Evolutionary conservation across 352 stramenopile genomes (phyloP).

Genomic region (Globisporangium irregulare): DNA sequence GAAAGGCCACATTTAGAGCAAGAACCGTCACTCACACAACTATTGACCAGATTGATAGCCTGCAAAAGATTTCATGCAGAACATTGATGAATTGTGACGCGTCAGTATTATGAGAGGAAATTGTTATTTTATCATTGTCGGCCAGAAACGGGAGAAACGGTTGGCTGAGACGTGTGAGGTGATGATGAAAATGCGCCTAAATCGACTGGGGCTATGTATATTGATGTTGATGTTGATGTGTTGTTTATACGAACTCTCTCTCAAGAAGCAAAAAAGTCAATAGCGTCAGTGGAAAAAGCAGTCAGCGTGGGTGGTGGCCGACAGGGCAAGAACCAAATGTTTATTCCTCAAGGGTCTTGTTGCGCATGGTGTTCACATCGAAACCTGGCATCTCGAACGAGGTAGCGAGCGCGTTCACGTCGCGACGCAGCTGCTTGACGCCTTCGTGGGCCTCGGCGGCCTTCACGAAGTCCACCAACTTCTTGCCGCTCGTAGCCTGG

Average conservation of each 20-base stretch:
- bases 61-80: background rate
- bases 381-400: conserved; percentile 97
- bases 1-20: conserved; percentile 9
- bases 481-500: conserved; percentile 89
- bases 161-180: background rate
- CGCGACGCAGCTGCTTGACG: conserved; percentile 86
- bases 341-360: conserved; percentile 80
- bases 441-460: conserved; percentile 79
- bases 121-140: too few relatives aligned
- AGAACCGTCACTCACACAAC: background rate
- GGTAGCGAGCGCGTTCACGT: conserved; percentile 93
- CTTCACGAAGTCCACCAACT: conserved; percentile 92
- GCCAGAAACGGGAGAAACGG: background rate
- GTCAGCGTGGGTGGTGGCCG: background rate
- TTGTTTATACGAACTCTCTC: conserved; percentile 1
- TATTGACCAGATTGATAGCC: background rate
- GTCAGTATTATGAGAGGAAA: background rate
- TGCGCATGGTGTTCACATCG: conserved; percentile 87
- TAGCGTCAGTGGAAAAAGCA: conserved; percentile 17
- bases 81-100: background rate
- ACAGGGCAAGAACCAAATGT: background rate
- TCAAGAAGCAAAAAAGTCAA: conserved; percentile 1
- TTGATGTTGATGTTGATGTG: conserved; percentile 8
- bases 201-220: conserved; percentile 18
- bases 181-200: conserved; percentile 2